Percentiles rank a stretch among this genome's conserved stretches.
Conservation (phyloP, 129 eudicot species). For the Saussurea involucrata region DNA sequence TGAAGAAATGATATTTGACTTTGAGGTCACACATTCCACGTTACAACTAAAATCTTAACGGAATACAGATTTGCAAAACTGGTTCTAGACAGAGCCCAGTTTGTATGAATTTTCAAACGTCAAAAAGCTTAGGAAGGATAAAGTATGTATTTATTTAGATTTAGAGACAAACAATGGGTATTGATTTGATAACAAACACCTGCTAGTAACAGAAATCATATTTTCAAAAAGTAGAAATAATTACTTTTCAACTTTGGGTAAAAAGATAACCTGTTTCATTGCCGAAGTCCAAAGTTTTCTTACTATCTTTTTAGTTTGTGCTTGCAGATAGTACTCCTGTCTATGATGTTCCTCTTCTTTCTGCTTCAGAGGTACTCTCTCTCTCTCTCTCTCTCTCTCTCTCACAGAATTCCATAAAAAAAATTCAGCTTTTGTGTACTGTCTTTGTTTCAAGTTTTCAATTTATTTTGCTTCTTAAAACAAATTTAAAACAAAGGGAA, state of each 20-base stretch:
- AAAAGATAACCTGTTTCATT: background rate
- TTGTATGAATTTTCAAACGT: background rate
- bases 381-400: background rate
- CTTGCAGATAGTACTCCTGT: constrained; percentile 35
- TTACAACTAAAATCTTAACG: background rate
- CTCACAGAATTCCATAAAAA: background rate
- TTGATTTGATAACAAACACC: background rate
- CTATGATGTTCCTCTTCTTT: constrained; percentile 62
- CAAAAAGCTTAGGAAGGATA: background rate
- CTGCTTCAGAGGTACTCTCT: constrained; percentile 62
- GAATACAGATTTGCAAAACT: background rate
- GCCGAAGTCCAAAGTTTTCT: background rate
- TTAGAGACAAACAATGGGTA: background rate
- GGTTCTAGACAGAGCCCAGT: background rate
- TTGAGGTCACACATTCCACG: background rate
- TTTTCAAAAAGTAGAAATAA: background rate
- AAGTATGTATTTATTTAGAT: background rate
- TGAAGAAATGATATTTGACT: background rate
- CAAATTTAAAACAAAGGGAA: background rate
- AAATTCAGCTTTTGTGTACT: background rate
- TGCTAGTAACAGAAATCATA: background rate
- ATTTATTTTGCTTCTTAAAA: background rate
- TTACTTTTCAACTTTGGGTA: background rate
- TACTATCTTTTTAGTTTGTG: constrained; percentile 1
- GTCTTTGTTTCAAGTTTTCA: background rate